Base-by-base conservation (phyloP, 2,329 filamentous ascomycete genomes). In the Penicillium sclerotiorum region DNA sequence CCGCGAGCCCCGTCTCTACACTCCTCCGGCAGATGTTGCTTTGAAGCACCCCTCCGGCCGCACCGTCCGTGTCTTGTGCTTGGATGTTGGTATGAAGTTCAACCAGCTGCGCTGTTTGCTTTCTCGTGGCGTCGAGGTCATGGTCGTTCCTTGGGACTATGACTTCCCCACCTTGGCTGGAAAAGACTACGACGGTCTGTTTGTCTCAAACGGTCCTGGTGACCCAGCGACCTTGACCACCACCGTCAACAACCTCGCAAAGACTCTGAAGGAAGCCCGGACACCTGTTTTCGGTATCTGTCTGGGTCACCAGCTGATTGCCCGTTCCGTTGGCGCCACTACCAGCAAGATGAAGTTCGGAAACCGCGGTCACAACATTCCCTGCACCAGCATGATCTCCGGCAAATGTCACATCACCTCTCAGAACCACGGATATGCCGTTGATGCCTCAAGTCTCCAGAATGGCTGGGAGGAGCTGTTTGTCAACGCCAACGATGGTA, bases 301-400 rank as follows among this genome's bases (percentile, higher is more conserved):
- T 77, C 77, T 97, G 62, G 93, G 93, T 49, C 93, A 97, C 72
- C 93, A 97, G 75, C 81, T 97, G 60, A 84, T 97, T 45, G 91
- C 93, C 46, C 84, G 91, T 62, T 91, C 93, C 50, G 85, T 91
- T 25, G 93, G 93, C 47, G 93, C 92, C 39, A 80, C 80, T 39
- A 97, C 94, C 0, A 74, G 82, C 65, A 99, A 99, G 81, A 95
- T 99, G 90, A 97, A 97, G 81, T 99, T 96, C 66, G 94, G 94
- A 77, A 99, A 99, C 78, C 90, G 94, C 66, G 94, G 93, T 36
- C 90, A 95, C 80, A 99, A 99, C 77, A 97, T 99, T 66, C 94
- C 94, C 37, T 96, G 92, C 80, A 97, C 93, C 9, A 96, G 89
- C 76, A 83, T 96, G 82, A 80, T 97, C 59, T 95, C 93, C 37